Evolutionary conservation across 2,329 filamentous ascomycete species (phyloP).

Genomic region (Alternaria sp.): DNA sequence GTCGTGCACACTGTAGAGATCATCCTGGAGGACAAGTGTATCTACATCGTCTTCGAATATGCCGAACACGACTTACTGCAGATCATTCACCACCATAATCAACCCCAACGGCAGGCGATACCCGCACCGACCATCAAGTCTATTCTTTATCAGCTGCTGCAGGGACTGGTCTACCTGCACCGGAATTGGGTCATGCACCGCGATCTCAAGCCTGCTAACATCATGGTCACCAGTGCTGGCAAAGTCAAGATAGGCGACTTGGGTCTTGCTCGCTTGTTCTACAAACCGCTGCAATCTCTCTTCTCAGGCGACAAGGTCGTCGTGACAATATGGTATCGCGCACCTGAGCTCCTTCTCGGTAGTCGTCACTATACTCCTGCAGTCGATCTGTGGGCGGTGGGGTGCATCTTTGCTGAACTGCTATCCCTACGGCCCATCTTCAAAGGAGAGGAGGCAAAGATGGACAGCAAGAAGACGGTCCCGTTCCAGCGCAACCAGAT

Average conservation of each 20-base stretch:
- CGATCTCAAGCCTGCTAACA: conserved; percentile 96
- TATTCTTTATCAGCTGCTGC: conserved; percentile 94
- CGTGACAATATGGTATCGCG: conserved; percentile 98
- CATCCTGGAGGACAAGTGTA: conserved; percentile 97
- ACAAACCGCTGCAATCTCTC: conserved; percentile 89
- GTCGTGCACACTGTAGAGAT: conserved; percentile 92
- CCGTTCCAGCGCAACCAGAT: conserved; percentile 98
- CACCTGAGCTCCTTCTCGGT: conserved; percentile 89
- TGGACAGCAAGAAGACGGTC: conserved; percentile 97
- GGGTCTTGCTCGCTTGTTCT: conserved; percentile 88
- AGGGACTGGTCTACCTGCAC: conserved; percentile 93
- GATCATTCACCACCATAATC: conserved; percentile 97
- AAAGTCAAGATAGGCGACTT: conserved; percentile 95
- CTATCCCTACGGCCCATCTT: conserved; percentile 92
- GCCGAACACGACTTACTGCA: conserved; percentile 96
- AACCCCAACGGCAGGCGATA: conserved; percentile 85
- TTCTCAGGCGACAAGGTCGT: conserved; percentile 97
- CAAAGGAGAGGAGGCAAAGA: conserved; percentile 98
- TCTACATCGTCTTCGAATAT: conserved; percentile 99
- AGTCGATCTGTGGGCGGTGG: conserved; percentile 96
- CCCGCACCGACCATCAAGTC: conserved; percentile 88
- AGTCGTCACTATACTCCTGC: conserved; percentile 96
- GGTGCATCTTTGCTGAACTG: conserved; percentile 96
- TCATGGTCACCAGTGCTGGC: conserved; percentile 92
- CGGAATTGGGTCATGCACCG: conserved; percentile 97